Evolutionary conservation across 306 rosid species (phyloP).

Genomic region (Quercus aquifolioides): DNA sequence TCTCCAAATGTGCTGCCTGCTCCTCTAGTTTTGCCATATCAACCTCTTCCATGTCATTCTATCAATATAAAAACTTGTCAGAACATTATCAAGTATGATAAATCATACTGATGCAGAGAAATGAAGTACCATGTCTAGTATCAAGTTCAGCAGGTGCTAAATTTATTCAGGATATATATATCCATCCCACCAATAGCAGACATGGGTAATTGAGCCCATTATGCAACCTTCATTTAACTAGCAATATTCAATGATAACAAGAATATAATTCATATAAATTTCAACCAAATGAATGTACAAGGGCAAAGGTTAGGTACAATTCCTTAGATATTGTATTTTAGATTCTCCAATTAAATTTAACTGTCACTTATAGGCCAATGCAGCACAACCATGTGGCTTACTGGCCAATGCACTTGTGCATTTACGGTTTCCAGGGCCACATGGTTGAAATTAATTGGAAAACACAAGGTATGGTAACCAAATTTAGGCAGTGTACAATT

Average conservation of each 20-base stretch:
- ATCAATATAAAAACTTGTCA: slow-evolving; percentile 5
- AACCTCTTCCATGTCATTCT: slow-evolving; percentile 35
- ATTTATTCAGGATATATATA: background rate
- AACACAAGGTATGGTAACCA: too few species aligned
- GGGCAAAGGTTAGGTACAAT: too few species aligned
- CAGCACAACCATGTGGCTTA: too few species aligned
- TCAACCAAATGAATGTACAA: background rate
- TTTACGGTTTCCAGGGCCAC: too few species aligned
- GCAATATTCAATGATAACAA: background rate
- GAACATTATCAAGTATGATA: background rate
- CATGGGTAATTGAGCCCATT: background rate
- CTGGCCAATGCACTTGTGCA: too few species aligned
- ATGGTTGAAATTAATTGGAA: too few species aligned
- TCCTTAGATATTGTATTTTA: too few species aligned
- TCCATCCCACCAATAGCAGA: background rate
- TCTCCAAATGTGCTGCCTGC: slow-evolving; percentile 42
- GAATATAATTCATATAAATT: background rate
- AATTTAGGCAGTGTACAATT: background rate
- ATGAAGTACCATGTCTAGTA: background rate
- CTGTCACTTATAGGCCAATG: too few species aligned
- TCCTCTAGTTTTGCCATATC: slow-evolving; percentile 34
- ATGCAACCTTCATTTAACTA: background rate
- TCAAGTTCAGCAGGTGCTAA: background rate
- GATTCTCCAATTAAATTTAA: too few species aligned
- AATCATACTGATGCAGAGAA: background rate